A percentile compares a stretch with the other conserved stretches of the same genome.
phyloP scores from a whole-genome alignment of 108 stramenopile genomes.

The Poteriospumella lacustris region DNA sequence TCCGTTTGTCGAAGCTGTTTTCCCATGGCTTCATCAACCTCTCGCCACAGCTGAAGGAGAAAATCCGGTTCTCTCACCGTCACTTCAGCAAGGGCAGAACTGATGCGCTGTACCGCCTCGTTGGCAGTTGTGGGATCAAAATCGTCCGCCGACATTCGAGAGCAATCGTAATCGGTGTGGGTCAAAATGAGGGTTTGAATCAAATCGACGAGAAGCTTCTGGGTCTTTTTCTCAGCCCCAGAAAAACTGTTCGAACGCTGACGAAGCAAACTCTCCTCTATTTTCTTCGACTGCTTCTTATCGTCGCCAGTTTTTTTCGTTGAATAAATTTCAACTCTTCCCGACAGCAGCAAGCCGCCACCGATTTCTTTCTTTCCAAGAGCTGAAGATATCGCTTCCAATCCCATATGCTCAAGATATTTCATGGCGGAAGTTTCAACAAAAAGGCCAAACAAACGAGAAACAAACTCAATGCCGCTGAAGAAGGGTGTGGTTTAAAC shows the following conservation, averaged over 20 bases:
- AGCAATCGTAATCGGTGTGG: background rate
- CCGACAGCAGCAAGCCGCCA: background rate
- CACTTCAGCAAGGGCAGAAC: background rate
- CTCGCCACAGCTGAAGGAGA: background rate
- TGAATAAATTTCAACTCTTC: slow-evolving; percentile 17
- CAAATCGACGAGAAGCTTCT: background rate
- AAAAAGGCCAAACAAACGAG: too few species aligned
- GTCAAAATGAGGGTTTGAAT: background rate
- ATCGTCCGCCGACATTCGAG: background rate
- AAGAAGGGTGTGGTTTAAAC: too few species aligned
- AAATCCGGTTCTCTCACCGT: background rate
- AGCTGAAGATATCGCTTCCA: background rate
- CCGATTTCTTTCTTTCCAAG: background rate
- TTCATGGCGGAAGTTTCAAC: too few species aligned
- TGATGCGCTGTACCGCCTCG: background rate
- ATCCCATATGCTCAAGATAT: slow-evolving; percentile 2
- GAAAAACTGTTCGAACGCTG: background rate
- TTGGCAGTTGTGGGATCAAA: background rate
- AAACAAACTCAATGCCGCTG: too few species aligned
- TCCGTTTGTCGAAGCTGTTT: background rate
- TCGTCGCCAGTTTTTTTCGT: background rate
- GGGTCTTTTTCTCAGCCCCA: background rate
- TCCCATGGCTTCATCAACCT: background rate
- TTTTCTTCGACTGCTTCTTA: background rate
- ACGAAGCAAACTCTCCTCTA: background rate